Evolutionary conservation across 2,329 filamentous ascomycete genomes (phyloP).

Genomic region (Penicillium sp.): DNA sequence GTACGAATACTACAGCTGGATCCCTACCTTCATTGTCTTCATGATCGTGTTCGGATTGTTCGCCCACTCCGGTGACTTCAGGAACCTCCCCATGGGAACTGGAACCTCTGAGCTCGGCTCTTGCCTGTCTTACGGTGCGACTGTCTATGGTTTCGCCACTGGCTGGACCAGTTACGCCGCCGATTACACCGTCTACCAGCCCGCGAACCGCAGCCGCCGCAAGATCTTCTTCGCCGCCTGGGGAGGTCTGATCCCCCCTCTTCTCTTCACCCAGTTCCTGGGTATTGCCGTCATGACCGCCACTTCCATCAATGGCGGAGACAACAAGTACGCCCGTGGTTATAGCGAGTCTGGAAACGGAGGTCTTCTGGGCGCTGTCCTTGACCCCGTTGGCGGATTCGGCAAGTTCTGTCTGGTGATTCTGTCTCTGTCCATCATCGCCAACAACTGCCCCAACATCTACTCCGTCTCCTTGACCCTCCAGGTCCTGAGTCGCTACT

Average conservation of each 20-base stretch:
- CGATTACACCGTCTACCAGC: slow-evolving; percentile 75
- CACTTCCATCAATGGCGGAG: slow-evolving; percentile 44
- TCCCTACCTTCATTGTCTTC: slow-evolving; percentile 64
- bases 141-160: slow-evolving; percentile 61
- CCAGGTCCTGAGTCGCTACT: slow-evolving; percentile 54
- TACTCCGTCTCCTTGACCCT: slow-evolving; percentile 63
- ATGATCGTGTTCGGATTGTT: slow-evolving; percentile 62
- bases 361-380: slow-evolving; percentile 57
- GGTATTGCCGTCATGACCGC: slow-evolving; percentile 63
- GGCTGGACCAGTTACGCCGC: slow-evolving; percentile 68
- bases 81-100: slow-evolving; percentile 50
- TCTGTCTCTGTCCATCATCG: slow-evolving; percentile 58
- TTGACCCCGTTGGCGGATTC: slow-evolving; percentile 57
- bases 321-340: slow-evolving; percentile 49
- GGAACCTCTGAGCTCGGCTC: slow-evolving; percentile 54
- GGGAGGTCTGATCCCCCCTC: slow-evolving; percentile 58
- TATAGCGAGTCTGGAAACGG: slow-evolving; percentile 54
- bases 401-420: slow-evolving; percentile 64
- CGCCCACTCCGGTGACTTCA: slow-evolving; percentile 57
- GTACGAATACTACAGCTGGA: slow-evolving; percentile 69
- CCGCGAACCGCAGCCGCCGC: slow-evolving; percentile 48
- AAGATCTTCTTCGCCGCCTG: slow-evolving; percentile 64
- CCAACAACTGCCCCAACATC: slow-evolving; percentile 63
- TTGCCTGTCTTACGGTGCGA: slow-evolving; percentile 57
- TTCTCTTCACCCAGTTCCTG: slow-evolving; percentile 66